These are phyloP conservation scores for Fusarium sp. DNA, from an alignment of 2,329 filamentous ascomycete genomes.

Conservation along the genomic window DNA sequence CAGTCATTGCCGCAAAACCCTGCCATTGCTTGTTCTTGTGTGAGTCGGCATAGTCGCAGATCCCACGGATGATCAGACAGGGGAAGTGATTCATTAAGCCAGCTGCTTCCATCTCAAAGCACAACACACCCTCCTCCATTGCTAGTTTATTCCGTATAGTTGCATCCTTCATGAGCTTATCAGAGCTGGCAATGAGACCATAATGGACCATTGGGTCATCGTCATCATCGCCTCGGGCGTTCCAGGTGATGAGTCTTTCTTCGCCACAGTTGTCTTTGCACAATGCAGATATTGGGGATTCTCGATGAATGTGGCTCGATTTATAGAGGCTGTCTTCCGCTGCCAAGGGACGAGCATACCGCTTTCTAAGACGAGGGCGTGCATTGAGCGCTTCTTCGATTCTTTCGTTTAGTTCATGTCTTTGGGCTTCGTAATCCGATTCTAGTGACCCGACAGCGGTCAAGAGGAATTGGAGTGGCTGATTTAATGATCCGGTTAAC, in stretches of 20 bases:
- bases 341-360: not conserved
- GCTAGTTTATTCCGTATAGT: not conserved
- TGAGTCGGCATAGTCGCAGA: constrained; percentile 50
- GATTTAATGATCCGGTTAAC: not conserved
- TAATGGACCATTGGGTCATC: not conserved
- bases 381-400: not conserved
- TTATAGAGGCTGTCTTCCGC: not conserved
- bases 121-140: not conserved
- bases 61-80: constrained; percentile 48
- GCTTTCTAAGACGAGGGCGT: not conserved
- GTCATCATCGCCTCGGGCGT: not conserved
- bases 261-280: not conserved
- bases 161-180: constrained; percentile 1
- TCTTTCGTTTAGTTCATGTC: not conserved
- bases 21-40: constrained; percentile 32
- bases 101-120: constrained; percentile 8
- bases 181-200: not conserved
- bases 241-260: rapidly evolving
- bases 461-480: not conserved
- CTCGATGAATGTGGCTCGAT: not conserved
- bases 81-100: constrained; percentile 25
- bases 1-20: not conserved
- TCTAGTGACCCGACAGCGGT: not conserved
- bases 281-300: rapidly evolving
- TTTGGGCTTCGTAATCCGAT: rapidly evolving